Evolutionary conservation across 192 early-diverging fungal genomes (phyloP), one percentile per base, ranked within the genome.

Genomic region (Umbelopsis vinacea): DNA sequence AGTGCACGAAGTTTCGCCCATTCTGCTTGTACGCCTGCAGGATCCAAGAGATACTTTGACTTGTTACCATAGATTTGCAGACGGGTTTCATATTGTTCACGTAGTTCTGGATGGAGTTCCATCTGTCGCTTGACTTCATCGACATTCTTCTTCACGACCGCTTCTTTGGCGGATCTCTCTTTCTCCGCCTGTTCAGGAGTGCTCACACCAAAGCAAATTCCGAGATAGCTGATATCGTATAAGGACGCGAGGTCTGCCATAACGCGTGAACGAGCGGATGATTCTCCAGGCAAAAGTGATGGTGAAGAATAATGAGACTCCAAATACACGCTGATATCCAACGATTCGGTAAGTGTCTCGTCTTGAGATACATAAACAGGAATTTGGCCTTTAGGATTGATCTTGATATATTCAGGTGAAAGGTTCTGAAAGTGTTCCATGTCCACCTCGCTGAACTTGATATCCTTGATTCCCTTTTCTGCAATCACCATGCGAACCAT

Each of bases 341-440:
- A 35, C 6, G 57, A 63, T 35, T 63, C 57, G 11, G 33, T 63
- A n/a, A 63, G 23, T 14, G 57, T 37, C 33, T 63, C 24, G 14
- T 35, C 57, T 7, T 63, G 24, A 10, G 33, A 11, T 10, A 72
- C 46, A 9, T 60, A 50, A 35, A 46, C 33, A 17, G 71, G 71
- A 24, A 72, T 57, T 47, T 72, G 71, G 0, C 71, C 71, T 33
- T 72, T 72, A 6, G 71, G 60, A 22, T 72, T 72, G 26, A 72
- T 35, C 35, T 63, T 38, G 46, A 72, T 72, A 38, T 72, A 72
- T 22, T 60, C 57, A 15, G 71, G 71, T 17, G 57, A 43, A 48
- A 72, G 19, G 46, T 72, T 72, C 17, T 63, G 10, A 22, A 37
- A 7, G 19, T 63, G 6, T 5, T 63, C 57, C 57, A 63, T 38